Conservation (phyloP, 108 stramenopile species). For the Heterococcus sp. region DNA sequence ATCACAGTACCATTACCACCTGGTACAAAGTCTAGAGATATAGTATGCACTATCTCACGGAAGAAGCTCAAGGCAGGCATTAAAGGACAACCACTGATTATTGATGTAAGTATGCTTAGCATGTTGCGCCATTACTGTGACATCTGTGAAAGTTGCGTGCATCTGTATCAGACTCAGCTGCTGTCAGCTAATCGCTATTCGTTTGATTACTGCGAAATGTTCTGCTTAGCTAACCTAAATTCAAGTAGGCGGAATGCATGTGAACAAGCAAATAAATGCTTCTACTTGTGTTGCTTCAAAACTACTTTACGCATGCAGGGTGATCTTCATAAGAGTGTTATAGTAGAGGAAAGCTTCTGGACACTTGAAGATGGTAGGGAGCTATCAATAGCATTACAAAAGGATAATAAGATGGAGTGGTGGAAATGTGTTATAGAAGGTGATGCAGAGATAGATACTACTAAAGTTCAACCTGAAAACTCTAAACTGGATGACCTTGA, state of each 20-base stretch:
- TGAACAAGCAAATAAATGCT: background rate
- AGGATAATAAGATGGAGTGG: conserved; percentile 95
- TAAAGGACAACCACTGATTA: conserved; percentile 58
- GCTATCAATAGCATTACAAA: conserved; percentile 31
- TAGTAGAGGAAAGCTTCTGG: conserved; percentile 98
- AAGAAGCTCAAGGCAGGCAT: conserved; percentile 74
- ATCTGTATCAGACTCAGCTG: background rate
- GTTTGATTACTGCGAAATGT: background rate
- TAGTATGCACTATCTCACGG: conserved; percentile 77
- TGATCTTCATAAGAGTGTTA: conserved; percentile 75
- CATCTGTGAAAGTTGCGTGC: background rate
- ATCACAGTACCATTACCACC: conserved; percentile 79
- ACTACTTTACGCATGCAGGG: conserved; percentile 54
- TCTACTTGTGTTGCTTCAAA: background rate
- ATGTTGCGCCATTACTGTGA: background rate
- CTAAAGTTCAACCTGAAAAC: conserved; percentile 94
- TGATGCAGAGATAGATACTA: conserved; percentile 90
- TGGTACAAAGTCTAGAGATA: conserved; percentile 77
- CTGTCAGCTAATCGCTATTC: background rate
- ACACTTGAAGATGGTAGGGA: conserved; percentile 91
- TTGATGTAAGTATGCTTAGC: conserved; percentile 48
- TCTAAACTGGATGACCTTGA: conserved; percentile 88
- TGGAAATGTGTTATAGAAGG: conserved; percentile 84
- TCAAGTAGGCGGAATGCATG: background rate
- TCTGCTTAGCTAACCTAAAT: background rate